Evolutionary conservation across 225 moss, liverwort and hornwort species (phyloP).

Genomic region (Pleurozium schreberi): DNA sequence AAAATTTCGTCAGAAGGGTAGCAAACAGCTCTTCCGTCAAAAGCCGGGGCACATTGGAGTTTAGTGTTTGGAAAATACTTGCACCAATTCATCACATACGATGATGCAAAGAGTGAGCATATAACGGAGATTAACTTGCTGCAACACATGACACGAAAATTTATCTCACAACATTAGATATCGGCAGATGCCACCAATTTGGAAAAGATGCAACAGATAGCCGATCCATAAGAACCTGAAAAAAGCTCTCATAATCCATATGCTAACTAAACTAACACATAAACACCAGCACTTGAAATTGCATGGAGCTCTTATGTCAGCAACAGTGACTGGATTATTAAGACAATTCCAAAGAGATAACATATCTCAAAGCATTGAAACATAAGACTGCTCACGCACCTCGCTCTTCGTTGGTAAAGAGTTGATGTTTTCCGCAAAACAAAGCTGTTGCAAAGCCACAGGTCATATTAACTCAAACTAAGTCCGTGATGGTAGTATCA

Average conservation of each 20-base stretch:
- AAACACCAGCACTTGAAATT: not conserved
- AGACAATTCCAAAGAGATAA: not conserved
- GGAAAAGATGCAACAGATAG: not conserved
- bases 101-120: constrained; percentile 72
- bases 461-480: not conserved
- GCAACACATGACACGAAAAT: constrained; percentile 9
- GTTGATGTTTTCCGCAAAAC: constrained; percentile 67
- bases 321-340: not conserved
- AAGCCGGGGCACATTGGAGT: constrained; percentile 61
- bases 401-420: constrained; percentile 70
- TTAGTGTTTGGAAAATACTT: constrained; percentile 37
- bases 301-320: not conserved
- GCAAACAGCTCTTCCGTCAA: constrained; percentile 86
- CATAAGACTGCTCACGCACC: constrained; percentile 13
- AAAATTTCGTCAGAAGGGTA: constrained; percentile 64
- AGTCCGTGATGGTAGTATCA: not conserved
- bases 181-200: not conserved
- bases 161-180: not conserved
- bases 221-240: not conserved
- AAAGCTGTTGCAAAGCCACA: constrained; percentile 46
- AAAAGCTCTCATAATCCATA: not conserved
- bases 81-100: constrained; percentile 78
- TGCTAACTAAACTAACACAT: not conserved
- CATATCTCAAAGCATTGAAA: not conserved
- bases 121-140: constrained; percentile 76